Evolutionary conservation across 1,284 basidiomycete species (phyloP).

Genomic region (Rhodotorula sp.): DNA sequence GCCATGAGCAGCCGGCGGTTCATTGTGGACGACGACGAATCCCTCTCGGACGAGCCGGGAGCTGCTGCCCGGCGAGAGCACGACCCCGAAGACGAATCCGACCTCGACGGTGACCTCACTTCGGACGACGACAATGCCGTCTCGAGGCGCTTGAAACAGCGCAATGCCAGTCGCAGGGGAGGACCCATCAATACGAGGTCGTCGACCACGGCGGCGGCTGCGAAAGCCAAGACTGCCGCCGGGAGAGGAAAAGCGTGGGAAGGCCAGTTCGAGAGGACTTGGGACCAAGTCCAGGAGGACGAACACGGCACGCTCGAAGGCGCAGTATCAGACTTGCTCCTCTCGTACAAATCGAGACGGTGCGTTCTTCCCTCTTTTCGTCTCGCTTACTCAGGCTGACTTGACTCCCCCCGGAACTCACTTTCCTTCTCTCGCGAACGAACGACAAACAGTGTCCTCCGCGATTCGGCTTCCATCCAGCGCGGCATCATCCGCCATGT

Average conservation of each 20-base stretch:
- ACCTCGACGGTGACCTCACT: slow-evolving; percentile 12
- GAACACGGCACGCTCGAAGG: slow-evolving; percentile 85
- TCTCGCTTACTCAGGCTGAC: too few relatives aligned
- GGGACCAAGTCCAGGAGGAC: slow-evolving; percentile 97
- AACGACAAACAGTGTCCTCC: slow-evolving; percentile 50
- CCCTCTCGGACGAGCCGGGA: slow-evolving; percentile 12
- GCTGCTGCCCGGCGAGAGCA: slow-evolving; percentile 13
- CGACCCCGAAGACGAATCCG: slow-evolving; percentile 10
- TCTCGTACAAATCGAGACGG: slow-evolving; percentile 79
- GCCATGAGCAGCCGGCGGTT: slow-evolving; percentile 10
- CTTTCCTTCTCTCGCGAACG: too few relatives aligned
- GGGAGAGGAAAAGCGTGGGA: slow-evolving; percentile 77
- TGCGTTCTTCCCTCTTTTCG: too few relatives aligned
- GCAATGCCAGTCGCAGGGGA: background rate
- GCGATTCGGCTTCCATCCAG: slow-evolving; percentile 80
- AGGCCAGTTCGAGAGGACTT: slow-evolving; percentile 86
- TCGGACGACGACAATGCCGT: slow-evolving; percentile 10
- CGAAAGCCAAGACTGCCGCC: slow-evolving; percentile 26
- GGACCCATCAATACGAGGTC: background rate
- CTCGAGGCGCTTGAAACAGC: background rate
- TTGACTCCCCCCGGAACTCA: too few relatives aligned
- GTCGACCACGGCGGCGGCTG: background rate
- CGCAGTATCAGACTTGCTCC: slow-evolving; percentile 83
- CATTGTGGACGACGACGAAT: slow-evolving; percentile 14
- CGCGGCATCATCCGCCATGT: slow-evolving; percentile 95